phyloP scores from a whole-genome alignment of 257 asterid species.

The Gardenia jasminoides region DNA sequence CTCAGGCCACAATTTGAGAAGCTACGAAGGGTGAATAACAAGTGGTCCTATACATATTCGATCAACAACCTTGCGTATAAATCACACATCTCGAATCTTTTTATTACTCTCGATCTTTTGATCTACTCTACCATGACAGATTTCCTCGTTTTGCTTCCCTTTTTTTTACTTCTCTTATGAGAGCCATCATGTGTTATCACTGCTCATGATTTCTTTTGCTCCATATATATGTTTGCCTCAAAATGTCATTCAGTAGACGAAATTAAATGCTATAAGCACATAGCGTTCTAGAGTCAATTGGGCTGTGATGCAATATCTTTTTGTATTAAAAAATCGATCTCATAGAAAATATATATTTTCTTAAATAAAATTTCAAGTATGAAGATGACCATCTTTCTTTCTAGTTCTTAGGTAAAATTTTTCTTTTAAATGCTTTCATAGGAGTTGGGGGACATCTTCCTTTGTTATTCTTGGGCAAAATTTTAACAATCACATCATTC shows the following conservation, averaged over 20 bases:
- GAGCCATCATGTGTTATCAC: neutral
- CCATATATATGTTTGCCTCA: neutral
- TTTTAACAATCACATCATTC: neutral
- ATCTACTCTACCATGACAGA: neutral
- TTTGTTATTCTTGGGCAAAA: too few species aligned
- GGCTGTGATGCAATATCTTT: too few species aligned
- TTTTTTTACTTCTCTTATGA: neutral
- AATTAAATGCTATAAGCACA: too few species aligned
- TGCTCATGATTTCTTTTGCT: neutral
- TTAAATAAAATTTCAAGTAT: too few species aligned
- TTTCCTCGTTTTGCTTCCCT: neutral
- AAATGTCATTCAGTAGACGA: neutral
- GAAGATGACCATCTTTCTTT: neutral
- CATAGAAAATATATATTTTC: too few species aligned
- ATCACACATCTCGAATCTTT: slow-evolving; percentile 11
- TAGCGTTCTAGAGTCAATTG: too few species aligned
- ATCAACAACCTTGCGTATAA: neutral
- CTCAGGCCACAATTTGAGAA: neutral
- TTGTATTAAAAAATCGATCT: too few species aligned
- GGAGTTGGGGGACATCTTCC: neutral
- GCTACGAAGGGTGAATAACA: neutral
- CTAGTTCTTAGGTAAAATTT: too few species aligned
- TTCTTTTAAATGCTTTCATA: too few species aligned
- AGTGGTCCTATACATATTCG: neutral
- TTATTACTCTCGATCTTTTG: neutral